phyloP scores from a whole-genome alignment of 345 rosid genomes.

The Populus simonii region DNA sequence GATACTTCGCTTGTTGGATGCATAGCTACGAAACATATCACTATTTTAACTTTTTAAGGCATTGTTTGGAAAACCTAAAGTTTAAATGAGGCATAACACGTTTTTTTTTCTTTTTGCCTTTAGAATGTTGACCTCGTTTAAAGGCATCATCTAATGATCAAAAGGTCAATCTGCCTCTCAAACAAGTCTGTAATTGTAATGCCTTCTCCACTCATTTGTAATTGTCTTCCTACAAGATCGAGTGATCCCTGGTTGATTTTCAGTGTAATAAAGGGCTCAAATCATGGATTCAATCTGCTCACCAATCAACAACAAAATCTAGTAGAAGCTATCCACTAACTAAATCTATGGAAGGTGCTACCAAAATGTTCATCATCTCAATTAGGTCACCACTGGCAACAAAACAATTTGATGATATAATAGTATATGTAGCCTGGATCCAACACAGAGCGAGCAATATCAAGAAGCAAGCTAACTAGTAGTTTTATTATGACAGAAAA shows the following conservation, averaged over 20 bases:
- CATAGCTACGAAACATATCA: neutral
- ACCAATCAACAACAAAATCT: too few relatives aligned
- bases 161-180: neutral
- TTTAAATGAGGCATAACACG: neutral
- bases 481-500: neutral
- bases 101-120: too few relatives aligned
- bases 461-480: neutral
- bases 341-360: neutral
- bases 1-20: constrained; percentile 15
- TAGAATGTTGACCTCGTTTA: neutral
- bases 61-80: neutral
- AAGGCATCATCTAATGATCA: neutral
- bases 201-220: neutral
- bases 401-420: too few relatives aligned
- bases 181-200: neutral
- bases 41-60: neutral
- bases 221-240: neutral
- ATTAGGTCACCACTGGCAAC: too few relatives aligned
- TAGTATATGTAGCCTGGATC: too few relatives aligned
- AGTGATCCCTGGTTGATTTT: neutral
- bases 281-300: neutral
- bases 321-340: neutral
- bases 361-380: too few relatives aligned
- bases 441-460: too few relatives aligned
- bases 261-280: neutral